Percentiles rank a stretch among this genome's conserved stretches.
These are phyloP conservation scores for Colletotrichum sp. DNA, from an alignment of 2,329 filamentous ascomycete species.

Conservation along the genomic window DNA sequence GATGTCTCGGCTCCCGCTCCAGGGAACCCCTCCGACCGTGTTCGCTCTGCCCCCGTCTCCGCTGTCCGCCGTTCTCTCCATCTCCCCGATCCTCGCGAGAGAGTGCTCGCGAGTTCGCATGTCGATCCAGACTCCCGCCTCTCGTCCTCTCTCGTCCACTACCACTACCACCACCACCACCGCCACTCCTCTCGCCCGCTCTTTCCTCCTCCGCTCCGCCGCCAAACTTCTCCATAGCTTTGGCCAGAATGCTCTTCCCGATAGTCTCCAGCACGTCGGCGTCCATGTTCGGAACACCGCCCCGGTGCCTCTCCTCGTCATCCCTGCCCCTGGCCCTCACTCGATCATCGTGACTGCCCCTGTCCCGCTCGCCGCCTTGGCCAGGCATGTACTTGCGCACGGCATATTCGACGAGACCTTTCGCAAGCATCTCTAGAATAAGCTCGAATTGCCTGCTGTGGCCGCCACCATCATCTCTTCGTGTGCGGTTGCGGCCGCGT, in stretches of 20 bases:
- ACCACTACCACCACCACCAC: background rate
- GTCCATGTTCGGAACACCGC: constrained; percentile 14
- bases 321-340: background rate
- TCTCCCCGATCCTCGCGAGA: background rate
- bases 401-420: constrained; percentile 12
- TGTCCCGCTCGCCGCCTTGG: background rate
- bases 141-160: background rate
- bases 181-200: background rate
- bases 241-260: constrained; percentile 9
- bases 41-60: background rate
- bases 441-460: background rate
- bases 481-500: background rate
- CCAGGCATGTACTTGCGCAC: constrained; percentile 13
- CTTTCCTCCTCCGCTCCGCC: background rate
- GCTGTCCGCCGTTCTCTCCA: background rate
- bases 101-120: background rate
- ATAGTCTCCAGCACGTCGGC: constrained; percentile 13
- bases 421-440: constrained; percentile 10
- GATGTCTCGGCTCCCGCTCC: background rate
- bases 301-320: background rate
- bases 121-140: background rate
- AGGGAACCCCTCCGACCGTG: background rate
- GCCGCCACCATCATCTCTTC: background rate
- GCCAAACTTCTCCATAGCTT: constrained; percentile 8
- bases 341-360: background rate